Evolutionary conservation across 495 filamentous ascomycete genomes (phyloP).

Genomic region (Sabuloglossum arenarium): DNA sequence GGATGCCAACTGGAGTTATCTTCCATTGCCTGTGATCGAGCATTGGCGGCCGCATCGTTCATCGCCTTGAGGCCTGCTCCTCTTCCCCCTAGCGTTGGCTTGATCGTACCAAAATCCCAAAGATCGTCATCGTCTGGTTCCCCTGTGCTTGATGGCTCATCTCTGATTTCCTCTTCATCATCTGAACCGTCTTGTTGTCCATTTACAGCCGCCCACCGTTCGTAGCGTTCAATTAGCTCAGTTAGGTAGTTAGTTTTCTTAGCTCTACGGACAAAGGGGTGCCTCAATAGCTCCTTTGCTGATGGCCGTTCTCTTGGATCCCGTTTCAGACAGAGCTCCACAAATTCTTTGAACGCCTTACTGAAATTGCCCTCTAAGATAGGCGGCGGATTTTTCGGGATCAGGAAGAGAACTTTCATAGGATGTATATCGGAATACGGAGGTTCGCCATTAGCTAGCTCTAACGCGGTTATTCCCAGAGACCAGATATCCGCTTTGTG

Average conservation of each 20-base stretch:
- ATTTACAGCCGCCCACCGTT: slow-evolving; percentile 61
- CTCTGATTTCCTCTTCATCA: slow-evolving; percentile 32
- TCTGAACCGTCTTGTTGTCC: slow-evolving; percentile 29
- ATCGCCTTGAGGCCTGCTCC: slow-evolving; percentile 37
- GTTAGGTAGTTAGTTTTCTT: slow-evolving; percentile 82
- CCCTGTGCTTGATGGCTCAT: slow-evolving; percentile 10
- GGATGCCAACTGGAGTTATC: slow-evolving; percentile 10
- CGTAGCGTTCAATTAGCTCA: slow-evolving; percentile 77
- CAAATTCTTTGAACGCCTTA: slow-evolving; percentile 83
- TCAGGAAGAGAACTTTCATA: slow-evolving; percentile 96
- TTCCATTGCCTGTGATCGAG: slow-evolving; percentile 16
- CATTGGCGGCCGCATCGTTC: slow-evolving; percentile 54
- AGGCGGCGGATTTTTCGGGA: slow-evolving; percentile 85
- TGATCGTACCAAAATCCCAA: slow-evolving; percentile 91
- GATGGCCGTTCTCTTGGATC: slow-evolving; percentile 76
- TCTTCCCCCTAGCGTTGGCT: slow-evolving; percentile 37
- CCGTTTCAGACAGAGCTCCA: slow-evolving; percentile 66
- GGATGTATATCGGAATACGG: slow-evolving; percentile 94
- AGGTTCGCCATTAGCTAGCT: slow-evolving; percentile 80
- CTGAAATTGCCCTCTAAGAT: slow-evolving; percentile 68
- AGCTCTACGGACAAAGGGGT: slow-evolving; percentile 73
- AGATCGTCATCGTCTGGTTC: slow-evolving; percentile 50
- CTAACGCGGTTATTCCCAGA: slow-evolving; percentile 89
- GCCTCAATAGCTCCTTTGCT: slow-evolving; percentile 71
- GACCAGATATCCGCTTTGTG: slow-evolving; percentile 99